Evolutionary conservation across 2,329 filamentous ascomycete species (phyloP).

Genomic region (Ophiostoma perfectum): DNA sequence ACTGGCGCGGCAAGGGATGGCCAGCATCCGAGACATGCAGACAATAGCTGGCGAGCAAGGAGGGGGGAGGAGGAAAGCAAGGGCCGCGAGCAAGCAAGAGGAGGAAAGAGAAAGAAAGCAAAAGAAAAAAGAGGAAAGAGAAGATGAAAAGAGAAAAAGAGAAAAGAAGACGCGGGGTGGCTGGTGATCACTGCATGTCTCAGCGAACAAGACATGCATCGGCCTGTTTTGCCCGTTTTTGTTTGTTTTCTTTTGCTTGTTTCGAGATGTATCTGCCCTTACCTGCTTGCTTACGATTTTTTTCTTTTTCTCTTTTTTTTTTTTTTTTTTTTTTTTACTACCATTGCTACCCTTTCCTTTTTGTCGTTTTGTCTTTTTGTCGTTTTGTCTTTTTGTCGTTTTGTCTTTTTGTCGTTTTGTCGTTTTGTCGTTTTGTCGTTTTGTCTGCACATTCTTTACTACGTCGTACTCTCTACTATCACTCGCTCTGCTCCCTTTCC

Average conservation of each 20-base stretch:
- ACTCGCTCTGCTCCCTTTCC: too few species aligned
- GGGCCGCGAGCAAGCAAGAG: not conserved
- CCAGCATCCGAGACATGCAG: constrained; percentile 4
- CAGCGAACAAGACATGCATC: not conserved
- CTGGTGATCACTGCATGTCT: constrained; percentile 8
- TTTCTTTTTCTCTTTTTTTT: not conserved
- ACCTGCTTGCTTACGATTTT: not conserved
- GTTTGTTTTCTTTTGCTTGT: not conserved
- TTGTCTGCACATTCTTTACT: not conserved
- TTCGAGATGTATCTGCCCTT: not conserved
- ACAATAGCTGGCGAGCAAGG: not conserved
- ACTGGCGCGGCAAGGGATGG: constrained; percentile 8
- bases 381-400: not conserved
- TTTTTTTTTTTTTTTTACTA: not conserved
- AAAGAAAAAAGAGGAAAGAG: not conserved
- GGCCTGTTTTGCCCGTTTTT: constrained; percentile 4
- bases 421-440: not conserved
- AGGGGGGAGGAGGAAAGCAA: not conserved
- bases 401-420: not conserved
- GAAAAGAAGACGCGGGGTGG: not conserved
- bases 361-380: not conserved
- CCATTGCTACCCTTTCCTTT: not conserved
- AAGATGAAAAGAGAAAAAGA: not conserved
- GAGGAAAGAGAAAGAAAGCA: not conserved
- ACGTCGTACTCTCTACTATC: not conserved